Percentiles rank a stretch among this genome's conserved stretches.
These are phyloP conservation scores for Coemansia brasiliensis DNA, from an alignment of 192 early-diverging fungal genomes.

Conservation along the genomic window DNA sequence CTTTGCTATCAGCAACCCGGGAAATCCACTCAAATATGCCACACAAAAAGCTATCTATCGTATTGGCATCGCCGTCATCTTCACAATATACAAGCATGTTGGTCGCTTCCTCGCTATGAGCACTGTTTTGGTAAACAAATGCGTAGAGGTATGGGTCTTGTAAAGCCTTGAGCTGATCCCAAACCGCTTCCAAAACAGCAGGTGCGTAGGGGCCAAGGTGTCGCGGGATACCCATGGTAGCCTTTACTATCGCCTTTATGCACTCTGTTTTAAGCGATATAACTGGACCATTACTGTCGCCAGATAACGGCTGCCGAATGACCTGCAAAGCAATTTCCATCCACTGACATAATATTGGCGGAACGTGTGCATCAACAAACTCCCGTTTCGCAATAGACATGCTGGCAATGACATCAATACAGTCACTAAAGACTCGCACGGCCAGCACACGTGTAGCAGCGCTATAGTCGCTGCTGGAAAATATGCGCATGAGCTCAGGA, in stretches of 20 bases:
- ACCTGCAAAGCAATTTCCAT: constrained; percentile 65
- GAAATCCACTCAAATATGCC: constrained; percentile 50
- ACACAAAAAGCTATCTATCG: constrained; percentile 38
- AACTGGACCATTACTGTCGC: constrained; percentile 20
- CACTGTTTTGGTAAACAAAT: constrained; percentile 47
- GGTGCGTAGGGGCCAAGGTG: constrained; percentile 27
- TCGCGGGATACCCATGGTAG: constrained; percentile 26
- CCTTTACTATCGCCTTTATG: constrained; percentile 36
- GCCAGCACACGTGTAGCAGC: constrained; percentile 67
- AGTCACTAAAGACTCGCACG: constrained; percentile 79
- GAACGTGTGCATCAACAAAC: constrained; percentile 67
- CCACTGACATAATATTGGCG: constrained; percentile 80
- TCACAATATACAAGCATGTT: constrained; percentile 31
- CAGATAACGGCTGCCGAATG: constrained; percentile 57
- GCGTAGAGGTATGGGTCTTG: constrained; percentile 41
- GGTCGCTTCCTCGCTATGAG: constrained; percentile 38
- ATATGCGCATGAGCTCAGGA: constrained; percentile 82
- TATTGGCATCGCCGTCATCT: constrained; percentile 32
- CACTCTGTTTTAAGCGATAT: constrained; percentile 50
- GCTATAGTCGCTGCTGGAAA: constrained; percentile 46
- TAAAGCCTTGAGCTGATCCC: constrained; percentile 37
- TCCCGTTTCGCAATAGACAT: constrained; percentile 76
- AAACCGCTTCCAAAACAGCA: constrained; percentile 33
- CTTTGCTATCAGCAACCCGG: constrained; percentile 26
- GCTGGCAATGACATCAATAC: constrained; percentile 79